A percentile compares a stretch with the other conserved stretches of the same genome.
Conservation (phyloP, 805 yeast genomes). For the Scheffersomyces stipitis region DNA sequence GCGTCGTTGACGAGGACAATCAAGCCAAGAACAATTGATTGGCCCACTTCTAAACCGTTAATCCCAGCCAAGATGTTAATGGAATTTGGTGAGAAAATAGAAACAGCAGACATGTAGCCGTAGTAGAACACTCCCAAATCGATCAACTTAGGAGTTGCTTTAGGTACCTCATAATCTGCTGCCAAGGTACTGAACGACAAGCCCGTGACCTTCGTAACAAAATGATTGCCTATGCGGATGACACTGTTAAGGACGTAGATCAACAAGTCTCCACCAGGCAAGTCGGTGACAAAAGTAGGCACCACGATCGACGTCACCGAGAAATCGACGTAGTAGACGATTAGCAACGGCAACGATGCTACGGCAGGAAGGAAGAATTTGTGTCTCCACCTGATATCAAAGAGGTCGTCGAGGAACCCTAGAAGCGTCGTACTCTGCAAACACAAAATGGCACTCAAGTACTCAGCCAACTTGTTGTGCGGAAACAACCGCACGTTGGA, state of each 20-base stretch:
- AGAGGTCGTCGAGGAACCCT: constrained; percentile 91
- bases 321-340: constrained; percentile 91
- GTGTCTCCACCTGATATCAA: constrained; percentile 96
- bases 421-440: constrained; percentile 79
- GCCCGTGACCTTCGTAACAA: constrained; percentile 34
- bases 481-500: constrained; percentile 55
- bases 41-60: constrained; percentile 96
- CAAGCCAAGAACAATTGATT: constrained; percentile 73
- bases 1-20: constrained; percentile 75
- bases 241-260: constrained; percentile 19
- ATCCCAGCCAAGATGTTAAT: constrained; percentile 95
- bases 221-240: constrained; percentile 29
- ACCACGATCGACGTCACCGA: constrained; percentile 86
- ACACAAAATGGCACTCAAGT: constrained; percentile 79
- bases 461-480: constrained; percentile 80
- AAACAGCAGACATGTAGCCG: constrained; percentile 83
- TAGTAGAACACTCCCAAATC: constrained; percentile 84
- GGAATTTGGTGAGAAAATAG: constrained; percentile 94
- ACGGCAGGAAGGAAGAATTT: constrained; percentile 94
- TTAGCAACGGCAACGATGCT: constrained; percentile 85
- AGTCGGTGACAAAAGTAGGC: constrained; percentile 62
- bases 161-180: constrained; percentile 33
- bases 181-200: constrained; percentile 38
- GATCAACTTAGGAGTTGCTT: constrained; percentile 46
- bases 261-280: constrained; percentile 25